phyloP scores from a whole-genome alignment of 768 basidiomycete genomes.

The Suillus hirtellus region DNA sequence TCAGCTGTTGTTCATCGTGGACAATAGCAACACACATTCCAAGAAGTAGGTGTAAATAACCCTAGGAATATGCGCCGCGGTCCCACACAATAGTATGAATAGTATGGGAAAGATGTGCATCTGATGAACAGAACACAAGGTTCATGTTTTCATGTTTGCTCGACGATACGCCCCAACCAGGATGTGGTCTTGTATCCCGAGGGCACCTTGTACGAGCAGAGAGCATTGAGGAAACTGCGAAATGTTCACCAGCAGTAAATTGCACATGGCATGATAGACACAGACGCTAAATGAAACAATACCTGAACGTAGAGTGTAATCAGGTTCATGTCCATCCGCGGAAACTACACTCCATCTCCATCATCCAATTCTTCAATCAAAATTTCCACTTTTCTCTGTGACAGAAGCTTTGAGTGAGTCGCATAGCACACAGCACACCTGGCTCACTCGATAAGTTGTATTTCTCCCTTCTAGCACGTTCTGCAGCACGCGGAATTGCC shows the following conservation, averaged over 20 bases:
- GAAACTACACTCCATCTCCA: constrained; percentile 49
- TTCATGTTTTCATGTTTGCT: constrained; percentile 52
- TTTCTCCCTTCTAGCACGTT: constrained; percentile 66
- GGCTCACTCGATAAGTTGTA: constrained; percentile 63
- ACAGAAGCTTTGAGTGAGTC: constrained; percentile 13
- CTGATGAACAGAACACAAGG: constrained; percentile 2
- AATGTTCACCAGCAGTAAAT: constrained; percentile 6
- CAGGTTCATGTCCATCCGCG: not conserved
- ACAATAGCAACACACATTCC: not conserved
- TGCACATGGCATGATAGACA: constrained; percentile 9
- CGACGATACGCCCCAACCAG: constrained; percentile 73
- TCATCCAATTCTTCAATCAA: constrained; percentile 65
- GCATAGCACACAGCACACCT: not conserved
- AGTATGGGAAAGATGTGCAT: too few species aligned
- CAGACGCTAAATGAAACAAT: constrained; percentile 10
- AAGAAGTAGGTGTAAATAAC: not conserved
- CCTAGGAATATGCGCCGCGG: not conserved
- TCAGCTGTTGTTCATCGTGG: not conserved
- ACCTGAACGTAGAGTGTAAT: constrained; percentile 3
- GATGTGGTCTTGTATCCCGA: constrained; percentile 57
- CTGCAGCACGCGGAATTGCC: constrained; percentile 67
- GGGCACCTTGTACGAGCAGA: constrained; percentile 81
- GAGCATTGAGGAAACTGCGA: constrained; percentile 1
- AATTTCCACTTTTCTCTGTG: constrained; percentile 63
- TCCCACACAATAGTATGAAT: not conserved